phyloP scores from a whole-genome alignment of 2,329 filamentous ascomycete species.

The Exophiala xenobiotica region DNA sequence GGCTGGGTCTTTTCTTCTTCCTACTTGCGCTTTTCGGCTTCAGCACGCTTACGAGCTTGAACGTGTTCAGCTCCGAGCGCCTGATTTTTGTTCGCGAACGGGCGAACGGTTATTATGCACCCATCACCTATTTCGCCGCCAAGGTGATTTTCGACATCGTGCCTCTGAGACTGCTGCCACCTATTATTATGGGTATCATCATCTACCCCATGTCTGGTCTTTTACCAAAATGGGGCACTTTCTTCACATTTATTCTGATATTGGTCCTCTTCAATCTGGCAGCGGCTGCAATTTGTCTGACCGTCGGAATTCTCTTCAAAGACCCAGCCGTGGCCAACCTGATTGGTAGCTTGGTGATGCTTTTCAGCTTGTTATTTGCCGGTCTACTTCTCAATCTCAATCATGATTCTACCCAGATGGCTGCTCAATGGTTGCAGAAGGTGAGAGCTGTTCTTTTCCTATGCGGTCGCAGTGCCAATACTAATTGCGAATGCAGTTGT shows the following conservation, averaged over 20 bases:
- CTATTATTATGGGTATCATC: conserved; percentile 91
- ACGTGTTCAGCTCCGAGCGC: conserved; percentile 87
- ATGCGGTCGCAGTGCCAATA: conserved; percentile 7
- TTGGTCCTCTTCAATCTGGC: conserved; percentile 95
- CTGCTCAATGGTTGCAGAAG: conserved; percentile 84
- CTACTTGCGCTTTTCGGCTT: conserved; percentile 93
- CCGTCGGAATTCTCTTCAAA: conserved; percentile 93
- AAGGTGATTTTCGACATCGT: conserved; percentile 99
- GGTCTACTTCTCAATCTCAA: conserved; percentile 86
- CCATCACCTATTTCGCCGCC: conserved; percentile 87
- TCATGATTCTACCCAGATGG: conserved; percentile 69
- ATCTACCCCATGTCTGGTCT: conserved; percentile 98
- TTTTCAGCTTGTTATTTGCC: conserved; percentile 93
- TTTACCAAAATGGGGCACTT: conserved; percentile 76
- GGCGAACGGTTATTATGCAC: conserved; percentile 94
- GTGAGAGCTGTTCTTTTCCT: conserved; percentile 39
- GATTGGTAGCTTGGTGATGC: conserved; percentile 92
- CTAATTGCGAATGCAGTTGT: conserved; percentile 56
- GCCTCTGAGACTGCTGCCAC: conserved; percentile 88
- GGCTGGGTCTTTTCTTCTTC: conserved; percentile 96
- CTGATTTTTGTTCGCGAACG: conserved; percentile 89
- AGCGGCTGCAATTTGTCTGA: conserved; percentile 87
- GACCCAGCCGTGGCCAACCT: conserved; percentile 89
- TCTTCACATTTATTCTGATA: conserved; percentile 87
- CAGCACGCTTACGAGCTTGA: conserved; percentile 89